These are phyloP conservation scores for Microstroma glucosiphilum DNA, from an alignment of 1,284 basidiomycete species.

Conservation along the genomic window DNA sequence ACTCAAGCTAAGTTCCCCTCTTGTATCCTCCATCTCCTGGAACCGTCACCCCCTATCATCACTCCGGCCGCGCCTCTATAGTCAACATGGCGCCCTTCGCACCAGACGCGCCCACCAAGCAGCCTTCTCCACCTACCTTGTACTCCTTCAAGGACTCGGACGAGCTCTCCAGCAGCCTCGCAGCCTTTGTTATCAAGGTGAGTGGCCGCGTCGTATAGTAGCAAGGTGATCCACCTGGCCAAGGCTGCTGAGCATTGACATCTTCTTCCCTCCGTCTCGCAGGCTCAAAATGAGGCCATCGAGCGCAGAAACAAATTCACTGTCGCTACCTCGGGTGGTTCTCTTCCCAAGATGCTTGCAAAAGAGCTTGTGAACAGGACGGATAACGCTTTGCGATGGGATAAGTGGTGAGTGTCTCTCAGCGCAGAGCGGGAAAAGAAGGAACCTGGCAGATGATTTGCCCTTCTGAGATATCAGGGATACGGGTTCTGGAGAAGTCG, in stretches of 20 bases:
- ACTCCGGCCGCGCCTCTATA: not conserved
- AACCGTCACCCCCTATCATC: too few species aligned
- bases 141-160: conserved; percentile 64
- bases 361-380: conserved; percentile 63
- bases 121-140: conserved; percentile 60
- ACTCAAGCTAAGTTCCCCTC: too few species aligned
- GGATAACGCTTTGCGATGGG: conserved; percentile 73
- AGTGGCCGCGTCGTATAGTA: not conserved
- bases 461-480: conserved; percentile 12
- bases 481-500: too few species aligned
- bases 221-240: not conserved
- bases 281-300: conserved; percentile 79
- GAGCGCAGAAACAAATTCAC: conserved; percentile 82
- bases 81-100: conserved; percentile 32
- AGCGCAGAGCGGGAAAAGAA: too few species aligned
- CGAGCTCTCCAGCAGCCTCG: conserved; percentile 59
- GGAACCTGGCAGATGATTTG: not conserved
- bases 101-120: conserved; percentile 29
- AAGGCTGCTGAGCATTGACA: not conserved
- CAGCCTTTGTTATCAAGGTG: conserved; percentile 69
- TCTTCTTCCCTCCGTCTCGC: not conserved
- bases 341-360: conserved; percentile 75
- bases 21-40: too few species aligned
- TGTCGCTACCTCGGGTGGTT: conserved; percentile 86
- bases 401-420: conserved; percentile 69